phyloP scores from a whole-genome alignment of 768 basidiomycete genomes.

The Scleroderma citrinum region DNA sequence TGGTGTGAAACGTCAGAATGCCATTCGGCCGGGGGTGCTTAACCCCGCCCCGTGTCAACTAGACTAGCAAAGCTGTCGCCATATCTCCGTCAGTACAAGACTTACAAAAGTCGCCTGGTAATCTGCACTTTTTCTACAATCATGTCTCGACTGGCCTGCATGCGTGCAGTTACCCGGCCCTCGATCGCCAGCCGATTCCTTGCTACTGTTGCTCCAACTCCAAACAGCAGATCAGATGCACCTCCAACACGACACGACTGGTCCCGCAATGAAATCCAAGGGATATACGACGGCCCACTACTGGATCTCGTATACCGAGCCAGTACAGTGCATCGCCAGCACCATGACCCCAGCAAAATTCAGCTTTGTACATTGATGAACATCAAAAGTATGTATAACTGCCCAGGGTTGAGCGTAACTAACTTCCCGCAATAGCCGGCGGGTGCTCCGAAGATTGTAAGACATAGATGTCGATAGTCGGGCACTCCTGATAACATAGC shows the following conservation, averaged over 20 bases:
- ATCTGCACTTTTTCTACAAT: not conserved
- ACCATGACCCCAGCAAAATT: slow-evolving; percentile 85
- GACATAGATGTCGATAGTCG: slow-evolving; percentile 20
- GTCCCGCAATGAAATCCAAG: slow-evolving; percentile 75
- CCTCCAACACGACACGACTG: slow-evolving; percentile 54
- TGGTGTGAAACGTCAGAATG: no score
- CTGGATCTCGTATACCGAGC: slow-evolving; percentile 87
- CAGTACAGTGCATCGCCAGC: slow-evolving; percentile 74
- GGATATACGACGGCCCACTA: slow-evolving; percentile 79
- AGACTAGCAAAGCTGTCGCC: not conserved
- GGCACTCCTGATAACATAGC: not conserved
- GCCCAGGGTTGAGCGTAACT: not conserved
- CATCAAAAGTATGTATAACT: slow-evolving; percentile 92
- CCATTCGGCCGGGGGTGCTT: not conserved
- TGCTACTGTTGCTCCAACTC: slow-evolving; percentile 46
- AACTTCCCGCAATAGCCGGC: slow-evolving; percentile 52
- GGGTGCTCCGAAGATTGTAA: slow-evolving; percentile 94
- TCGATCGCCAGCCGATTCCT: slow-evolving; percentile 40
- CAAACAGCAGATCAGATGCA: slow-evolving; percentile 1
- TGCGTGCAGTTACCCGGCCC: slow-evolving; percentile 7
- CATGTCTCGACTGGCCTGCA: slow-evolving; percentile 11
- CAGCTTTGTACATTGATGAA: slow-evolving; percentile 98
- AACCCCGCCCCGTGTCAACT: no score
- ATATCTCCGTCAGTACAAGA: not conserved
- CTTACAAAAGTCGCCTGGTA: no score